Conservation (phyloP, 75 land plant genomes). For the Picea glauca region DNA sequence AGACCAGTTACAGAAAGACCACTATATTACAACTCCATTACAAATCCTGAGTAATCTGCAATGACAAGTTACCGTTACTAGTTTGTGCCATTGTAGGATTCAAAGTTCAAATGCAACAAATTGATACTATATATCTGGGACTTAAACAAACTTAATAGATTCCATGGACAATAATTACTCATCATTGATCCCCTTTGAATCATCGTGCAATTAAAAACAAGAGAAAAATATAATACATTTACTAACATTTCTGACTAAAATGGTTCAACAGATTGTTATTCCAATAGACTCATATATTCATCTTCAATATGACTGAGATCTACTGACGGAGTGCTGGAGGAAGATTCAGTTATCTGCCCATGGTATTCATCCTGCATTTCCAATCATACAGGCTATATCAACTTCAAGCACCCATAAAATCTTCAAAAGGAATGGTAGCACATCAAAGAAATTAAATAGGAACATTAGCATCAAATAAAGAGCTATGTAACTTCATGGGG, state of each 20-base stretch:
- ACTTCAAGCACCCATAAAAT: not conserved
- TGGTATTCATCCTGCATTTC: conserved; percentile 8
- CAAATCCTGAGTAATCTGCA: not conserved
- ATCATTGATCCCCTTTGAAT: not conserved
- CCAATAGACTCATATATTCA: conserved; percentile 4
- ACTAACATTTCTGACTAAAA: not conserved
- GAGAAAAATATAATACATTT: not conserved
- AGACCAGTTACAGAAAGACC: not conserved
- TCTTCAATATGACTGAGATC: not conserved
- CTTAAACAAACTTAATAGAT: not conserved
- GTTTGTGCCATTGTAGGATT: not conserved
- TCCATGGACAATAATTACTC: not conserved
- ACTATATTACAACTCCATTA: conserved; percentile 2
- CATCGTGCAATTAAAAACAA: not conserved
- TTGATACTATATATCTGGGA: not conserved
- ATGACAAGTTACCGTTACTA: not conserved
- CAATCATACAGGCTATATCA: conserved; percentile 3
- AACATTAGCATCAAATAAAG: not conserved
- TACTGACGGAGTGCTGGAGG: not conserved
- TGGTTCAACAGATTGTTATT: not conserved
- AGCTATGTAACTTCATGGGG: not conserved
- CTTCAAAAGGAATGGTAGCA: not conserved
- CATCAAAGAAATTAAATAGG: not conserved
- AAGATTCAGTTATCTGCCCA: conserved; percentile 10
- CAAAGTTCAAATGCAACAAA: not conserved